Base-by-base conservation (phyloP, 1,284 basidiomycete species). In the Laetiporus sulphureus region DNA sequence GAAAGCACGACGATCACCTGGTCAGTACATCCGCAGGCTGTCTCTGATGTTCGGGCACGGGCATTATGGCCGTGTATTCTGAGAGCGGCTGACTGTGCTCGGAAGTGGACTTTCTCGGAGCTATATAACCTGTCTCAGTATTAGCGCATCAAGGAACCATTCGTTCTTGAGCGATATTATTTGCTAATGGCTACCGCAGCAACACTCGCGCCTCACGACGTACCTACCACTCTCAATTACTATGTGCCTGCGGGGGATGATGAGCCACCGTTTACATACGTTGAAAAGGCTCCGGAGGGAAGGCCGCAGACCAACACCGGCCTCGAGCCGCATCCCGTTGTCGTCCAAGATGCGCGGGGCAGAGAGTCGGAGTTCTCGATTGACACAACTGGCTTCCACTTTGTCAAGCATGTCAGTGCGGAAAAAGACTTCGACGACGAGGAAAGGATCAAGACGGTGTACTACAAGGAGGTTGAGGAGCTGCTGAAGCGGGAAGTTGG, bases 401-500 rank as follows among this genome's bases (percentile, higher is more conserved):
- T 66, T 44, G 34, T 61, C 27, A 56, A 47, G 11, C 38, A 57
- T 23, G 50, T 48, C 20, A 62, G 56, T 41, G 36, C 37, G 11
- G 51, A 57, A 41, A 47, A 44, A 25, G 41, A 50, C 29, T 71
- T 72, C 52, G 47, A 50, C 5, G 61, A 72, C 42, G 66, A 69
- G 23, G 61, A 60, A 25, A 51, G 48, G 41, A 67, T 73, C 50
- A 52, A 50, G 45, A 33, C 27, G 3, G 44, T 35, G 19, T 69
- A 69, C 33, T 72, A 72, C 44, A 42, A 52, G 31, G 71, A 72
- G 53, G 55, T 62, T 0, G 63, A 64, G 44, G 60, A 63, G 42
- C 50, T 73, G 27, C 38, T 72, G 40, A 72, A 65, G 56, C 56
- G 58, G 36, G 43, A 62, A 13, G 57, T 63, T 0, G 67, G 64